These are phyloP conservation scores for Coniosporium apollinis DNA, from an alignment of 495 filamentous ascomycete species.

Conservation along the genomic window DNA sequence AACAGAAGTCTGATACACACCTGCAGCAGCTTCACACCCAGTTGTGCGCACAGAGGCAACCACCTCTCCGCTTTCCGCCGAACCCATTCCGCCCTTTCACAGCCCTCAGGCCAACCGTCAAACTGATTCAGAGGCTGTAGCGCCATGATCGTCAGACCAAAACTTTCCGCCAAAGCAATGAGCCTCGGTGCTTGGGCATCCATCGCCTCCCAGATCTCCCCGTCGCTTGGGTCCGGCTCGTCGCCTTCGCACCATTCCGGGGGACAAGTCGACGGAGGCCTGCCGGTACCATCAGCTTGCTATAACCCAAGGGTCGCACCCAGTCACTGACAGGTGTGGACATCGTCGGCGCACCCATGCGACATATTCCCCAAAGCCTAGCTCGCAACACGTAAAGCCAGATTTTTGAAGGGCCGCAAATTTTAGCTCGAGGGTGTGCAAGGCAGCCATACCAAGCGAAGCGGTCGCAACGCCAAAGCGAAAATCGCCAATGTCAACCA, in stretches of 20 bases:
- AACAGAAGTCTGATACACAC: neutral
- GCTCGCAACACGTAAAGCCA: neutral
- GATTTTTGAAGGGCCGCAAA: conserved; percentile 1
- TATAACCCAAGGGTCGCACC: neutral
- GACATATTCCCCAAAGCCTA: neutral
- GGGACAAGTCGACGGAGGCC: neutral
- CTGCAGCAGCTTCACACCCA: neutral
- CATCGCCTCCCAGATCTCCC: neutral
- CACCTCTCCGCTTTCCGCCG: neutral
- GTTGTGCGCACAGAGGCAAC: neutral
- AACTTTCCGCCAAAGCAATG: neutral
- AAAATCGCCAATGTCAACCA: neutral
- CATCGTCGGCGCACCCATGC: neutral
- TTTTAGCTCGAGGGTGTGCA: neutral
- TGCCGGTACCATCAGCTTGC: neutral
- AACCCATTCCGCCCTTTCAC: neutral
- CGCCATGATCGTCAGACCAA: neutral
- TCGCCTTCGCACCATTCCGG: neutral
- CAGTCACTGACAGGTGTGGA: neutral
- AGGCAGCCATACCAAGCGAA: neutral
- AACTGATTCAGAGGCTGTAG: neutral
- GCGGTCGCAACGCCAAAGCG: neutral
- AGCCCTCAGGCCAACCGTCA: neutral
- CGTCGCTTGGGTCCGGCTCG: neutral
- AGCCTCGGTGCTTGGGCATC: neutral